These are phyloP conservation scores for Discostella stelligeroides DNA, from an alignment of 108 stramenopile species.

Conservation along the genomic window DNA sequence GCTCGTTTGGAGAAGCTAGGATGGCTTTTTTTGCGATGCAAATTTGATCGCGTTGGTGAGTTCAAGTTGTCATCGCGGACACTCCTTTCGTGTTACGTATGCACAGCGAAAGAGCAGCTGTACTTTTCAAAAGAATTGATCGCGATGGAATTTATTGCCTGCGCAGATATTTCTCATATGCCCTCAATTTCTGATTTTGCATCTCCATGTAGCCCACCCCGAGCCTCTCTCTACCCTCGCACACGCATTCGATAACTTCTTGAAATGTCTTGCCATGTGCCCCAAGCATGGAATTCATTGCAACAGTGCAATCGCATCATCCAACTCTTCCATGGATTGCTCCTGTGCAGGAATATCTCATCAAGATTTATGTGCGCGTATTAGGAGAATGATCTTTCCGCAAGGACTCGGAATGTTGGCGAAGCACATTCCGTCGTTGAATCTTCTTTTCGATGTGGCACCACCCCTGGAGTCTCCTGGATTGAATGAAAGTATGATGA, in stretches of 20 bases:
- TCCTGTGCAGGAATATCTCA: slow-evolving; percentile 1
- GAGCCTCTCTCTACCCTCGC: slow-evolving; percentile 36
- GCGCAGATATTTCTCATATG: not conserved
- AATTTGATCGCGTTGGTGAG: slow-evolving; percentile 35
- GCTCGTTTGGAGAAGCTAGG: slow-evolving; percentile 15
- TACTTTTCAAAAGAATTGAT: not conserved
- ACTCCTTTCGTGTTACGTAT: not conserved
- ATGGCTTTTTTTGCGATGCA: slow-evolving; percentile 34
- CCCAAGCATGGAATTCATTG: not conserved
- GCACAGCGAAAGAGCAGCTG: not conserved
- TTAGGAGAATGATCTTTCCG: slow-evolving; percentile 9
- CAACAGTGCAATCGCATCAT: not conserved
- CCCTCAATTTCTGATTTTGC: not conserved
- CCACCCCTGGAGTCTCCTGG: not conserved
- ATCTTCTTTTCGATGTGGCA: slow-evolving; percentile 1
- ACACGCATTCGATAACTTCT: slow-evolving; percentile 27
- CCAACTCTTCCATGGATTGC: not conserved
- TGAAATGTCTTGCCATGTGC: slow-evolving; percentile 2
- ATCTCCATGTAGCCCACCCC: slow-evolving; percentile 8
- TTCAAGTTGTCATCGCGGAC: not conserved
- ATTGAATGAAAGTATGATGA: slow-evolving; percentile 17
- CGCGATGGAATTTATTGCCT: not conserved
- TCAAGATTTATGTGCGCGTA: slow-evolving; percentile 5
- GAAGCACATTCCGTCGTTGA: slow-evolving; percentile 25
- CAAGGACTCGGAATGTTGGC: slow-evolving; percentile 11